Base-by-base conservation (phyloP, 495 filamentous ascomycete species). In the Penicillium psychrofluorescens region DNA sequence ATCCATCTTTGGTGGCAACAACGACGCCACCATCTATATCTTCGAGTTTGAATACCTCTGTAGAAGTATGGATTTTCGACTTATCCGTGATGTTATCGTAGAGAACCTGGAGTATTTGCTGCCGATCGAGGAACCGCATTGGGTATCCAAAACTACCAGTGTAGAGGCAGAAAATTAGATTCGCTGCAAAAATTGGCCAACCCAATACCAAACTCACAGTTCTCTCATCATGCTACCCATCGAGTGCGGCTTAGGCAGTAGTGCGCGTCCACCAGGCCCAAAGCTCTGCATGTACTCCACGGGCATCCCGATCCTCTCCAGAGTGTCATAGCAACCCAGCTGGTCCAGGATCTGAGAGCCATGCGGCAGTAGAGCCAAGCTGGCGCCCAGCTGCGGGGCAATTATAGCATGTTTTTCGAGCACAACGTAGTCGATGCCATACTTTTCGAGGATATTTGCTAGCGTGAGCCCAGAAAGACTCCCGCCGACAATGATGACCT, bases 401-500 rank as follows among this genome's bases (percentile, higher is more conserved):
- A 73, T 43, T 4, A 54, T 52, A 4, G 47, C 28, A 12, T 55
- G 50, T 13, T 55, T 51, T 52, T 78, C 76, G 8, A 78, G 59
- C 10, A 79, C 39, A n/a, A 72, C 50, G 36, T 70, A 75, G 49
- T 76, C 71, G 50, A 80, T 71, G 29, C 55, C 60, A 7, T 63
- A 62, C 16, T 57, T 51, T 7, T 64, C 45, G 12, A 80, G 54
- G 22, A 53, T 56, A 33, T 74, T 64, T 0, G 76, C 71, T 2
- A 70, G 48, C 3, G 65, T 67, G 2, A 80, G 56, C 1, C 71
- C 71, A 2, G 70, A 61, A 12, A 77, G 57, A 9, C 67, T 67
- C 29, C 66, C 74, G 29, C 76, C 76, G 10, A 72, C 66, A 32
- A 80, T 66, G 38, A 80, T 62, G 32, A 69, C 70, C 38, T 41